A percentile compares a stretch with the other conserved stretches of the same genome.
Evolutionary conservation across 495 filamentous ascomycete genomes (phyloP).

Genomic region (Hamigera avellanea): DNA sequence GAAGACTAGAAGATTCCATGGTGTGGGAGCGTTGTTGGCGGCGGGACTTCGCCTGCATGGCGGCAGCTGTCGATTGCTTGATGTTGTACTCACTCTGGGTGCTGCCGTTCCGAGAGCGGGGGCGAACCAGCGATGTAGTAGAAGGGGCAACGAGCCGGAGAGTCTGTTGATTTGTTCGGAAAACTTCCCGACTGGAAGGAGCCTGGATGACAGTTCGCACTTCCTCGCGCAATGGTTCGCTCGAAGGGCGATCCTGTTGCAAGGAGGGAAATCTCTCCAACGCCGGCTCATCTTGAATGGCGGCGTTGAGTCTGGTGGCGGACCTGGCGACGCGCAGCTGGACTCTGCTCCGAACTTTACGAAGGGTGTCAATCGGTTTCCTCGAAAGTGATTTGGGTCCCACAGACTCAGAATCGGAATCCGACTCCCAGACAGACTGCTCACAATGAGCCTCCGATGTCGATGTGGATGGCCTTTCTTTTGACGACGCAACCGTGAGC

Average conservation of each 20-base stretch:
- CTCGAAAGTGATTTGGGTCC: conserved; percentile 28
- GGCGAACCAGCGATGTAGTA: conserved; percentile 22
- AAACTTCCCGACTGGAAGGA: conserved; percentile 18
- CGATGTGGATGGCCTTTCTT: conserved; percentile 30
- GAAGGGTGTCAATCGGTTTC: conserved; percentile 32
- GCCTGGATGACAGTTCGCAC: conserved; percentile 5
- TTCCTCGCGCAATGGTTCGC: background rate
- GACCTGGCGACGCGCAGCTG: conserved; percentile 35
- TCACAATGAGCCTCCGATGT: conserved; percentile 30
- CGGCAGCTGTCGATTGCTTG: conserved; percentile 27
- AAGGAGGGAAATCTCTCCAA: conserved; percentile 25
- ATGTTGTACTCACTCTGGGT: conserved; percentile 18
- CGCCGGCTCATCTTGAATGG: conserved; percentile 10
- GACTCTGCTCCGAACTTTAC: conserved; percentile 36
- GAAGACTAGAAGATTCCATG: conserved; percentile 10
- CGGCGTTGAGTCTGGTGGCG: conserved; percentile 22
- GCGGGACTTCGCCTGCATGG: conserved; percentile 26
- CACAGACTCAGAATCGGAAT: conserved; percentile 29
- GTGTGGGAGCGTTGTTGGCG: conserved; percentile 25
- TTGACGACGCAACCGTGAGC: conserved; percentile 24
- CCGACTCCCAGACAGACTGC: conserved; percentile 37
- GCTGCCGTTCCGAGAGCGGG: conserved; percentile 19
- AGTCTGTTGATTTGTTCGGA: conserved; percentile 20
- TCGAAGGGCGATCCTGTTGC: conserved; percentile 13
- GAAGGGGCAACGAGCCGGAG: conserved; percentile 31